phyloP scores from a whole-genome alignment of 441 rosid genomes.

The Mallotus japonicus region DNA sequence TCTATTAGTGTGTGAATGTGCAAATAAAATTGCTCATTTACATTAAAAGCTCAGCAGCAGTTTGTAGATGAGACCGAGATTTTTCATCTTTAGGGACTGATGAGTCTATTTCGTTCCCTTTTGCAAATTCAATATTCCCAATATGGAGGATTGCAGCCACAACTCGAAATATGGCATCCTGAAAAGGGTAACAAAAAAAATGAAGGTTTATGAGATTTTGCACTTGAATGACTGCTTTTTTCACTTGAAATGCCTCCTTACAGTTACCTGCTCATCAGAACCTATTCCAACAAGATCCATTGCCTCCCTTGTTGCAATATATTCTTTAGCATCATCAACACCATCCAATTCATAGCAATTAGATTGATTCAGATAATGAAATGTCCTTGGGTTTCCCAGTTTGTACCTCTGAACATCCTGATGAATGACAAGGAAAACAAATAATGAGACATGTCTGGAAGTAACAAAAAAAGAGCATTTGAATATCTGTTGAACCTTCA shows the following conservation, averaged over 20 bases:
- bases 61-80: slow-evolving; percentile 79
- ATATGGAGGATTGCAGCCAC: slow-evolving; percentile 96
- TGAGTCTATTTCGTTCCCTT: slow-evolving; percentile 88
- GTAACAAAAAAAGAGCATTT: slow-evolving; percentile 7
- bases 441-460: slow-evolving; percentile 13
- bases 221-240: slow-evolving; percentile 12
- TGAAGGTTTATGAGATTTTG: slow-evolving; percentile 17
- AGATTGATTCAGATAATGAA: slow-evolving; percentile 93
- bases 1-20: slow-evolving; percentile 7
- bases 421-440: slow-evolving; percentile 22
- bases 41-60: slow-evolving; percentile 88
- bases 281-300: slow-evolving; percentile 95
- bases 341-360: slow-evolving; percentile 83
- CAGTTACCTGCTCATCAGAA: slow-evolving; percentile 77
- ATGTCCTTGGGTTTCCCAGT: slow-evolving; percentile 71
- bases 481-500: slow-evolving; percentile 1
- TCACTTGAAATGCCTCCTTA: slow-evolving; percentile 18
- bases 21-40: slow-evolving; percentile 34
- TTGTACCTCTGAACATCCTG: slow-evolving; percentile 78
- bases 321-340: slow-evolving; percentile 82
- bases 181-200: slow-evolving; percentile 23
- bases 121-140: slow-evolving; percentile 86
- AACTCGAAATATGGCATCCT: slow-evolving; percentile 89
- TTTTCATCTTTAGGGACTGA: slow-evolving; percentile 88
- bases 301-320: slow-evolving; percentile 76